A percentile compares a stretch with the other conserved stretches of the same genome.
Conservation (phyloP, 2,329 filamentous ascomycete species). For the Phoma sp. region DNA sequence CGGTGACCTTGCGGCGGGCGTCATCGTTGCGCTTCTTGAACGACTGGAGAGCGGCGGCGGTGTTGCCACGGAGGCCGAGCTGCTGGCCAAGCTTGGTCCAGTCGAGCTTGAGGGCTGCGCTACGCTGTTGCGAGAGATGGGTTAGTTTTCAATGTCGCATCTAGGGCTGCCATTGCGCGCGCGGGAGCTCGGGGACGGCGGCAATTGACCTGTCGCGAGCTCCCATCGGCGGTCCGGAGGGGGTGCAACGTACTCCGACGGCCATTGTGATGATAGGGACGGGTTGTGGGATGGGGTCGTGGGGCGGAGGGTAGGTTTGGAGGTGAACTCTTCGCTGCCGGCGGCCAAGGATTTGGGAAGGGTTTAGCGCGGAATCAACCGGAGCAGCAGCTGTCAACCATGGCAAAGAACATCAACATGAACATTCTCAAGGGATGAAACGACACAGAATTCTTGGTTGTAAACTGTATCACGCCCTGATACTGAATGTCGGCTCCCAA, state of each 20-base stretch:
- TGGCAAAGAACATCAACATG: neutral
- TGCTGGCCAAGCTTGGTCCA: slow-evolving; percentile 94
- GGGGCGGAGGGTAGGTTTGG: slow-evolving; percentile 13
- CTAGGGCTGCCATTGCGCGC: slow-evolving; percentile 37
- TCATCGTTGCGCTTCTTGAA: slow-evolving; percentile 99
- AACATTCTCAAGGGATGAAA: neutral
- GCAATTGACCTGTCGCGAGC: slow-evolving; percentile 38
- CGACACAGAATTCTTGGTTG: too few species aligned
- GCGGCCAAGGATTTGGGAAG: slow-evolving; percentile 3
- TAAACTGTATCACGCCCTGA: too few species aligned
- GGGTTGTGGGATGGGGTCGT: slow-evolving; percentile 36
- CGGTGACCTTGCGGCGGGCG: slow-evolving; percentile 88
- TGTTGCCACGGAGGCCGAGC: slow-evolving; percentile 95
- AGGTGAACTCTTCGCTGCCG: slow-evolving; percentile 14
- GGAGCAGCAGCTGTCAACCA: slow-evolving; percentile 5
- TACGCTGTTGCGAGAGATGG: slow-evolving; percentile 68
- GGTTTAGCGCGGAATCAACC: slow-evolving; percentile 11
- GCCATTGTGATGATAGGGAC: slow-evolving; percentile 52
- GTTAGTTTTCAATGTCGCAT: slow-evolving; percentile 40
- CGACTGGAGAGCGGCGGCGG: slow-evolving; percentile 84
- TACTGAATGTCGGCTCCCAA: too few species aligned
- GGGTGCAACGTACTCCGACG: slow-evolving; percentile 49
- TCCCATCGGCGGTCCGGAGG: slow-evolving; percentile 22
- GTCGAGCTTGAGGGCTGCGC: slow-evolving; percentile 98
- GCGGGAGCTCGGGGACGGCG: slow-evolving; percentile 32